Evolutionary conservation across 2,329 filamentous ascomycete species (phyloP).

Genomic region (Aspergillus sp.): DNA sequence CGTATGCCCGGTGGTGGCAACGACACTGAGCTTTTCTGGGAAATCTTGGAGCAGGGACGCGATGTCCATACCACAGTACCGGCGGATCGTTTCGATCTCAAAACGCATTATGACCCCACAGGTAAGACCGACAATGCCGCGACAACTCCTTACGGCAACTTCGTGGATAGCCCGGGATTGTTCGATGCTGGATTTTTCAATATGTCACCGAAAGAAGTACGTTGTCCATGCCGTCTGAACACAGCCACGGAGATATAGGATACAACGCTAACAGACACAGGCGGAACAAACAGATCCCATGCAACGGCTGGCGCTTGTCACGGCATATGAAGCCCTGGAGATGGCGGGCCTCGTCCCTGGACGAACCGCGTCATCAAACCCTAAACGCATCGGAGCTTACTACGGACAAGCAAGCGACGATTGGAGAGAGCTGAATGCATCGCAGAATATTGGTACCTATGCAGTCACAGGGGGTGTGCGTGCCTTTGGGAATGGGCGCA

Average conservation of each 20-base stretch:
- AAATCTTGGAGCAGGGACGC: constrained; percentile 32
- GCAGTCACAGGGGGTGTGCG: constrained; percentile 62
- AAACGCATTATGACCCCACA: constrained; percentile 34
- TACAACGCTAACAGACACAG: constrained; percentile 34
- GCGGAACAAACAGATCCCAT: constrained; percentile 78
- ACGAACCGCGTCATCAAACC: constrained; percentile 63
- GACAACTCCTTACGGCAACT: constrained; percentile 35
- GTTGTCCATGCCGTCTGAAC: neutral
- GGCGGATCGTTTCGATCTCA: constrained; percentile 33
- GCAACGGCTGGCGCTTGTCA: constrained; percentile 73
- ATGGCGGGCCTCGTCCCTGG: constrained; percentile 73
- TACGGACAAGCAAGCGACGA: constrained; percentile 71
- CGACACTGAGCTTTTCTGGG: constrained; percentile 34
- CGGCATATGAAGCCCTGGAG: constrained; percentile 77
- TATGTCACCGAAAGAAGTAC: constrained; percentile 61
- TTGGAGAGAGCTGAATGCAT: constrained; percentile 64
- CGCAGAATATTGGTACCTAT: constrained; percentile 68
- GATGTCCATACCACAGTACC: constrained; percentile 34
- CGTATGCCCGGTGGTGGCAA: constrained; percentile 22
- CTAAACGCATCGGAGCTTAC: constrained; percentile 65
- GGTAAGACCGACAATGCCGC: constrained; percentile 35
- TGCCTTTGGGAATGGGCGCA: constrained; percentile 61
- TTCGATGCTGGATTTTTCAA: constrained; percentile 46
- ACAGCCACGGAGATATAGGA: neutral
- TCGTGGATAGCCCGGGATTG: constrained; percentile 36